Evolutionary conservation across 805 yeast genomes (phyloP).

Genomic region (Wickerhamiella australiensis): DNA sequence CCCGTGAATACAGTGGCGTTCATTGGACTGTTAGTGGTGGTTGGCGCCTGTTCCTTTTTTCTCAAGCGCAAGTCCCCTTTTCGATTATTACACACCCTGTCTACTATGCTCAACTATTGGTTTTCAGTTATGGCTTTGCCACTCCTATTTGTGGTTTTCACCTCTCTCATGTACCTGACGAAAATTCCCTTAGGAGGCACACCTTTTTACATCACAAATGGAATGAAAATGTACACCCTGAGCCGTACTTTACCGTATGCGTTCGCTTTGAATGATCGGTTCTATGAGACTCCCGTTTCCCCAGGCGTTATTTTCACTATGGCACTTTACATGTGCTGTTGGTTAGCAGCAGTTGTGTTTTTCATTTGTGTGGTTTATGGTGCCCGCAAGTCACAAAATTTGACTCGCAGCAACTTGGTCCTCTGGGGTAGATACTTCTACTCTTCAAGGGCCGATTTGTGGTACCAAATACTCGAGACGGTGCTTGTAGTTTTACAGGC

Average conservation of each 20-base stretch:
- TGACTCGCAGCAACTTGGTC: not conserved
- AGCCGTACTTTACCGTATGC: not conserved
- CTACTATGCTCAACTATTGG: not conserved
- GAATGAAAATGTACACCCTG: not conserved
- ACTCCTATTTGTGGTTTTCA: not conserved
- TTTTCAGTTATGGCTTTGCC: not conserved
- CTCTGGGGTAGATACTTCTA: conserved; percentile 1
- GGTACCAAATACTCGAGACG: not conserved
- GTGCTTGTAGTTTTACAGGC: not conserved
- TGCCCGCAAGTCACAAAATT: not conserved
- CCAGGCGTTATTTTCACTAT: conserved; percentile 3
- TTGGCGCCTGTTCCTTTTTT: not conserved
- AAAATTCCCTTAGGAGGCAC: not conserved
- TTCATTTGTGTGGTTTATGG: not conserved
- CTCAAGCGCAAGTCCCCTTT: not conserved
- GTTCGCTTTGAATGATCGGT: not conserved
- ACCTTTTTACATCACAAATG: not conserved
- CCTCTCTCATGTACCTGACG: not conserved
- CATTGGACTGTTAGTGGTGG: not conserved
- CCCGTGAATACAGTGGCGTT: not conserved
- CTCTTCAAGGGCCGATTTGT: not conserved
- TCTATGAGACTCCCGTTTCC: not conserved
- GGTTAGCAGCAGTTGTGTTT: not conserved
- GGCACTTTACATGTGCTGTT: not conserved
- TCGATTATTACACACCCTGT: not conserved